These are phyloP conservation scores for Fraxinus floribunda DNA, from an alignment of 305 asterid species.

Conservation along the genomic window DNA sequence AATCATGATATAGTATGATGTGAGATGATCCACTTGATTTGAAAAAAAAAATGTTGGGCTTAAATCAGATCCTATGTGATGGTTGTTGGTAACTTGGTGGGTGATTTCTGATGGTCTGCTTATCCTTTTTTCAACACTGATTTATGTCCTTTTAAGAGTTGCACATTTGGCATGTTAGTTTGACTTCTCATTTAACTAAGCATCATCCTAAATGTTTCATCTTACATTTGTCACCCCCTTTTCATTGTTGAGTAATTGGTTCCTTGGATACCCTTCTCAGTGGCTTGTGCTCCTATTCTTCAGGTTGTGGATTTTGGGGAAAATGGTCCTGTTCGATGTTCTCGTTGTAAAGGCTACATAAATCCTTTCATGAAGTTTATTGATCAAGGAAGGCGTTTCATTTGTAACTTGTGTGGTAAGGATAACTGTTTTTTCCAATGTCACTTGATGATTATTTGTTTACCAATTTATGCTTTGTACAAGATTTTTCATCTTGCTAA, in stretches of 20 bases:
- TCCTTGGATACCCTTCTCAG: background rate
- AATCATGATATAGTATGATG: background rate
- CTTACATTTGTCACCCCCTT: background rate
- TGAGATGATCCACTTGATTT: background rate
- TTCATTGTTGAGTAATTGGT: background rate
- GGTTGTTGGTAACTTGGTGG: background rate
- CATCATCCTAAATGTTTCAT: background rate
- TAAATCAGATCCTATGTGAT: background rate
- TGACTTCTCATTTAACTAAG: background rate
- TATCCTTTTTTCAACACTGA: background rate
- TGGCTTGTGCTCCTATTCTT: background rate
- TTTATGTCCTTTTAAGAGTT: background rate
- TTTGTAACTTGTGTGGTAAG: slow-evolving; percentile 98
- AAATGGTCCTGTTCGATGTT: slow-evolving; percentile 97
- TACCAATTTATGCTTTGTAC: background rate
- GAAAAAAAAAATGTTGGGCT: background rate
- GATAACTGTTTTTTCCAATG: background rate
- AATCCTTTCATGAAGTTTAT: slow-evolving; percentile 95
- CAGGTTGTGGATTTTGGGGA: slow-evolving; percentile 98
- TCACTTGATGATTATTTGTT: background rate
- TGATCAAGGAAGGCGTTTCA: slow-evolving; percentile 91
- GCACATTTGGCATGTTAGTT: background rate
- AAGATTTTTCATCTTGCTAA: background rate
- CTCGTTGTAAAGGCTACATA: slow-evolving; percentile 96
- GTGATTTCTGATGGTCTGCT: background rate